Percentiles rank a stretch among this genome's conserved stretches.
Conservation (phyloP, 129 eudicot species). For the Scalesia atractyloides region DNA sequence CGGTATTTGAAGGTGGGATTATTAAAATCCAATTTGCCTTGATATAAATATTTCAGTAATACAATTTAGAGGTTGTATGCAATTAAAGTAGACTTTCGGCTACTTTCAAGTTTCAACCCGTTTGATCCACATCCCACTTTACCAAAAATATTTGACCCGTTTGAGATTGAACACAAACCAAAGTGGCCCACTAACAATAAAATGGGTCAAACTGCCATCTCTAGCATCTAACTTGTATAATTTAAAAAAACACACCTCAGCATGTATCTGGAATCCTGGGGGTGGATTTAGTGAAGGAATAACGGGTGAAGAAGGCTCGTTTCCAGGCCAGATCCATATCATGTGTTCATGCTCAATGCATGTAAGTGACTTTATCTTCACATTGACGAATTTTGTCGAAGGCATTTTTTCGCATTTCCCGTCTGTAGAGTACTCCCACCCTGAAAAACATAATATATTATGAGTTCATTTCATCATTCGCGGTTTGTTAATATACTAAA, state of each 20-base stretch:
- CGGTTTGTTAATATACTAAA: neutral
- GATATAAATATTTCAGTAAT: neutral
- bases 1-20: too few relatives aligned
- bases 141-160: neutral
- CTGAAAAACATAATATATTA: slow-evolving; percentile 28
- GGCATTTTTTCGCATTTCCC: slow-evolving; percentile 96
- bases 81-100: neutral
- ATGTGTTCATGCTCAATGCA: slow-evolving; percentile 84
- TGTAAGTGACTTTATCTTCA: slow-evolving; percentile 67
- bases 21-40: too few relatives aligned
- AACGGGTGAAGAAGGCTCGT: slow-evolving; percentile 68
- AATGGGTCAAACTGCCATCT: neutral
- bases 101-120: neutral
- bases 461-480: neutral
- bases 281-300: slow-evolving; percentile 81
- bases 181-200: neutral
- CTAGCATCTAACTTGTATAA: neutral
- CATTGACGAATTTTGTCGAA: slow-evolving; percentile 69
- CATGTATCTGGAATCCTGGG: slow-evolving; percentile 75
- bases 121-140: too few relatives aligned
- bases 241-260: slow-evolving; percentile 55
- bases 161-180: neutral
- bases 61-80: slow-evolving; percentile 5
- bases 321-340: slow-evolving; percentile 97
- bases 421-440: slow-evolving; percentile 93